phyloP scores from a whole-genome alignment of 2,329 filamentous ascomycete genomes.

The Pyrenophora teres region DNA sequence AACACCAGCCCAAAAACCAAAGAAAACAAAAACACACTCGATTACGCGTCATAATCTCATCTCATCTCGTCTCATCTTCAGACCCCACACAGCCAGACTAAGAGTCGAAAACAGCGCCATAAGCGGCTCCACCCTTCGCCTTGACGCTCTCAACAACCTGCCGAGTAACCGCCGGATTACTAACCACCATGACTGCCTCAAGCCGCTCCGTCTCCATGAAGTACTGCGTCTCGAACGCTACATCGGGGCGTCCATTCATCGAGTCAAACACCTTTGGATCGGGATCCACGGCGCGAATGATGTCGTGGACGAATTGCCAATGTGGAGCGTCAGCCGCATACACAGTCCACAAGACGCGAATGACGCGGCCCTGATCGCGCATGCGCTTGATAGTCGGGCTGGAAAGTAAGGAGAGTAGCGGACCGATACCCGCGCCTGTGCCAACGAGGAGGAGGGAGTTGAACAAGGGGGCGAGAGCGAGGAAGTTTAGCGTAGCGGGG shows the following conservation, averaged over 20 bases:
- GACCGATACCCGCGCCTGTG: constrained; percentile 32
- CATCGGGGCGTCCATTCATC: constrained; percentile 11
- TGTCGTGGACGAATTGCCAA: constrained; percentile 21
- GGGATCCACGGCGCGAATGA: constrained; percentile 19
- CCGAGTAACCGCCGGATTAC: constrained; percentile 23
- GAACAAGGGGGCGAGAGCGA: constrained; percentile 23
- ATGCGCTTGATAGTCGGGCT: constrained; percentile 15
- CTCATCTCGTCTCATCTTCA: neutral
- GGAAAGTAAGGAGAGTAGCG: constrained; percentile 23
- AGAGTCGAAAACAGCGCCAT: constrained; percentile 34
- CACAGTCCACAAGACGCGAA: constrained; percentile 27
- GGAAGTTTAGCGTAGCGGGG: constrained; percentile 27
- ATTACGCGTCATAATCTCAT: no score
- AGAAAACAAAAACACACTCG: no score
- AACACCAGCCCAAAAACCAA: no score
- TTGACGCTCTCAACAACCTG: constrained; percentile 20
- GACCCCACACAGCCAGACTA: neutral
- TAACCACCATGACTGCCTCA: constrained; percentile 30
- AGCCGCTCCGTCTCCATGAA: constrained; percentile 3
- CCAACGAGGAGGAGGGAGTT: constrained; percentile 26
- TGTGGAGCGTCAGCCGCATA: constrained; percentile 15
- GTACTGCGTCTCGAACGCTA: constrained; percentile 17
- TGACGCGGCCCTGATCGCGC: constrained; percentile 1
- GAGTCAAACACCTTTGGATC: constrained; percentile 22
- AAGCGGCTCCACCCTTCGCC: constrained; percentile 16